Conservation (phyloP, 106 monocot species). For the Narthecium ossifragum region DNA sequence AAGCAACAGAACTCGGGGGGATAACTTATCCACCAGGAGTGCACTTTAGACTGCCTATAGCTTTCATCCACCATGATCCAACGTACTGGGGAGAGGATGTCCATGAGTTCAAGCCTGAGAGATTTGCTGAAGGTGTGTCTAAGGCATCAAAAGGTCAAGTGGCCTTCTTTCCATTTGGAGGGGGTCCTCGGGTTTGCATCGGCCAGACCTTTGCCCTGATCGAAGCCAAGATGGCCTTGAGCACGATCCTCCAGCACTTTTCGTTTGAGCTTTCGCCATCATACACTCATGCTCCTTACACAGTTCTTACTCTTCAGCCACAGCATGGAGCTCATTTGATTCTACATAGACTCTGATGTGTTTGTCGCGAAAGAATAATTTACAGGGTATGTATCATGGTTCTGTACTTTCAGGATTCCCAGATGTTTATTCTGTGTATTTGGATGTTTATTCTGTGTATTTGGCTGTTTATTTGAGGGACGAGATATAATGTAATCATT, state of each 20-base stretch:
- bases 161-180: slow-evolving; percentile 38
- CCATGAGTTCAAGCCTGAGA: slow-evolving; percentile 38
- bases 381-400: no score
- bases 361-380: no score
- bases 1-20: slow-evolving; percentile 14
- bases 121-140: slow-evolving; percentile 40
- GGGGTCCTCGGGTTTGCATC: slow-evolving; percentile 30
- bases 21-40: slow-evolving; percentile 17
- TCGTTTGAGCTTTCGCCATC: slow-evolving; percentile 27
- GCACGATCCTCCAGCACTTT: slow-evolving; percentile 32
- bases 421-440: no score
- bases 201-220: slow-evolving; percentile 43
- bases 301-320: slow-evolving; percentile 12
- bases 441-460: no score
- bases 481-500: no score
- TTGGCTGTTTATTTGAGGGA: no score
- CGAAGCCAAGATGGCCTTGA: slow-evolving; percentile 36
- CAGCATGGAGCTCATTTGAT: slow-evolving; percentile 24
- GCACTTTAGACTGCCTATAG: slow-evolving; percentile 7
- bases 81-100: slow-evolving; percentile 28
- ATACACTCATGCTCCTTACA: slow-evolving; percentile 35
- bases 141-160: slow-evolving; percentile 16
- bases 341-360: neutral
- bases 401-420: no score
- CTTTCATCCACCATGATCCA: slow-evolving; percentile 27